Base-by-base conservation (phyloP, 2,329 filamentous ascomycete genomes). In the Pyricularia sp. region DNA sequence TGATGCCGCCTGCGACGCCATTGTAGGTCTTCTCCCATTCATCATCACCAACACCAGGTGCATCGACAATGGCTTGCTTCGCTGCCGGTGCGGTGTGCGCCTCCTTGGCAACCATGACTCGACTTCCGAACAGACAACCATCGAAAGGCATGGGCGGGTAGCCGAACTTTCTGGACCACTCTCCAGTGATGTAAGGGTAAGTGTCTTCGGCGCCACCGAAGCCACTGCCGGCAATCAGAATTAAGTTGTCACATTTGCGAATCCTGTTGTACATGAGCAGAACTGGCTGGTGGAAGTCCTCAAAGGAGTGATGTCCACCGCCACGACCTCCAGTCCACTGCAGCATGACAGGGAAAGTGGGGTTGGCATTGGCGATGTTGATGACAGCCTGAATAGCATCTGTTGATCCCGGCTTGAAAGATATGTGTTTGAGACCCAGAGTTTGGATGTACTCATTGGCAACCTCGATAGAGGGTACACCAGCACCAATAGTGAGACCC, bases 251-350 rank as follows among this genome's bases (percentile, higher is more conserved):
- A 69, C 88, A 89, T 73, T 91, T 87, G 73, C 93, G 86, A 69
- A 97, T 92, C 65, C 92, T 88, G 69, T 87, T 85, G 75, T 97
- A 97, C 90, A 96, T 96, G 71, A 91, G 87, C 8, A 97, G 80
- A 60, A 97, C 88, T 5, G 93, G 93, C 72, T 93, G 88, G 76
- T 96, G 93, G 82, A 97, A 96, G 75, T 97, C 93, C 75, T 97
- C 93, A 68, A 88, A 96, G 0, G 92, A 96, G 79, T 97, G 93
- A 75, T 96, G 93, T 65, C 93, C 93, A 79, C 93, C 93, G 69
- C 92, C 93, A 77, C 93, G 89, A 55, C 93, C 93, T 73, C 93
- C 93, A 66, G 93, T 97, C 93, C 93, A 97, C 77, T 97, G 93
- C 67, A 96, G 80, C 64, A 96, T 86, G 64, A 96, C 85, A n/a